Evolutionary conservation across 163 green algal genomes (phyloP).

Genomic region (Trebouxia gelatinosa): DNA sequence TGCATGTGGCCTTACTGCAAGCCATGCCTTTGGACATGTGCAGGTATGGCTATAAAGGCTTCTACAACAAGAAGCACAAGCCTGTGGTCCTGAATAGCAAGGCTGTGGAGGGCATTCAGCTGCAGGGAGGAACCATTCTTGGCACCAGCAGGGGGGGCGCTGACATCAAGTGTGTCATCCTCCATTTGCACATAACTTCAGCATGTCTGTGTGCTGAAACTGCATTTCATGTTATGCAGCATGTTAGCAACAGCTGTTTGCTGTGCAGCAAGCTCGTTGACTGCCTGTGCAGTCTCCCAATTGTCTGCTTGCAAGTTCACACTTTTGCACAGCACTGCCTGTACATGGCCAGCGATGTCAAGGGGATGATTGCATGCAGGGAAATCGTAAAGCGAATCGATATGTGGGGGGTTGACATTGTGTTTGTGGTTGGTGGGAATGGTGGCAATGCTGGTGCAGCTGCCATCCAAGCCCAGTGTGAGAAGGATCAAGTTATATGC

Average conservation of each 20-base stretch:
- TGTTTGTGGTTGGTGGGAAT: slow-evolving; percentile 95
- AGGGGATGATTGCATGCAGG: too few relatives aligned
- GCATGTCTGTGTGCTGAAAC: too few relatives aligned
- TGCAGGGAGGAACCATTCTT: slow-evolving; percentile 91
- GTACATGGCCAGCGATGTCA: too few relatives aligned
- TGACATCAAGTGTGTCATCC: slow-evolving; percentile 74
- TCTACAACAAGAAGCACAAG: slow-evolving; percentile 75
- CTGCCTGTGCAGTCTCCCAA: too few relatives aligned
- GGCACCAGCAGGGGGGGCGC: slow-evolving; percentile 78
- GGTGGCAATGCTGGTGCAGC: slow-evolving; percentile 90
- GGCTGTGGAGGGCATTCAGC: slow-evolving; percentile 86
- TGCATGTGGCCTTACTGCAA: neutral
- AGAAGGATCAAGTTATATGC: slow-evolving; percentile 66
- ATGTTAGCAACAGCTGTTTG: too few relatives aligned
- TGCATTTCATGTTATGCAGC: too few relatives aligned
- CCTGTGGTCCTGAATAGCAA: slow-evolving; percentile 76
- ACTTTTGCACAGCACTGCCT: too few relatives aligned
- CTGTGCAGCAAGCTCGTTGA: too few relatives aligned
- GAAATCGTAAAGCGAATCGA: slow-evolving; percentile 93
- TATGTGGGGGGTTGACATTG: slow-evolving; percentile 95
- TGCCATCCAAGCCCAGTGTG: slow-evolving; percentile 78
- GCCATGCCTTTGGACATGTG: neutral
- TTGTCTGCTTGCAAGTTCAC: too few relatives aligned
- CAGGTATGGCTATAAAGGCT: slow-evolving; percentile 72
- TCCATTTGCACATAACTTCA: too few relatives aligned